phyloP scores from a whole-genome alignment of 2,329 filamentous ascomycete genomes.

The Ambrosiella xylebori region DNA sequence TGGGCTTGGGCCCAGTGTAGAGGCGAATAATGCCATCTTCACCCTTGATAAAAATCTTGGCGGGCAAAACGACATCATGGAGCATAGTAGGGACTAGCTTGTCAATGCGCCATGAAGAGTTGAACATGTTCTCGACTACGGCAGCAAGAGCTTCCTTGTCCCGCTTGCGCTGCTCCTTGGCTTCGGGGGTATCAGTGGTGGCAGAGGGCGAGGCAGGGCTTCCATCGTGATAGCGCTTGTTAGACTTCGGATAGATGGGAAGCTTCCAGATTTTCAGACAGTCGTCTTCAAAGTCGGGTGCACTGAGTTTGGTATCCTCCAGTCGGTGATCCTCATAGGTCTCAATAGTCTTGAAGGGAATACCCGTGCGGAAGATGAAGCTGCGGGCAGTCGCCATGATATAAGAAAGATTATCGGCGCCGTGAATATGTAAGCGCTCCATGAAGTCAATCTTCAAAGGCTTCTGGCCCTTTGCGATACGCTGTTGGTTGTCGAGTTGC shows the following conservation, averaged over 20 bases:
- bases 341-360: conserved; percentile 58
- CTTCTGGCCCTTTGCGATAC: conserved; percentile 23
- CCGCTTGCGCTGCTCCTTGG: conserved; percentile 8
- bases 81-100: conserved; percentile 49
- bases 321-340: conserved; percentile 30
- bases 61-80: conserved; percentile 47
- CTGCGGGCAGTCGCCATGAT: conserved; percentile 63
- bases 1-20: conserved; percentile 51
- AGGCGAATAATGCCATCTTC: conserved; percentile 45
- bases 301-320: conserved; percentile 16
- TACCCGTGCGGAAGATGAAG: conserved; percentile 72
- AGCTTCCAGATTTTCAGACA: conserved; percentile 76
- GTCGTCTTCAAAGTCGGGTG: conserved; percentile 58
- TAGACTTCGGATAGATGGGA: conserved; percentile 30
- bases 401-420: conserved; percentile 64
- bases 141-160: conserved; percentile 14
- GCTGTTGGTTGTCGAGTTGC: conserved; percentile 24
- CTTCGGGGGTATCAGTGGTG: not conserved
- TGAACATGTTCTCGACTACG: conserved; percentile 20
- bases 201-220: conserved; percentile 4
- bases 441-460: conserved; percentile 16
- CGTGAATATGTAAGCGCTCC: conserved; percentile 49
- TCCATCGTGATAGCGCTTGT: conserved; percentile 12
- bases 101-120: conserved; percentile 47
- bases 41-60: conserved; percentile 52